Conservation (phyloP, 441 rosid genomes). For the Jatropha multifida region DNA sequence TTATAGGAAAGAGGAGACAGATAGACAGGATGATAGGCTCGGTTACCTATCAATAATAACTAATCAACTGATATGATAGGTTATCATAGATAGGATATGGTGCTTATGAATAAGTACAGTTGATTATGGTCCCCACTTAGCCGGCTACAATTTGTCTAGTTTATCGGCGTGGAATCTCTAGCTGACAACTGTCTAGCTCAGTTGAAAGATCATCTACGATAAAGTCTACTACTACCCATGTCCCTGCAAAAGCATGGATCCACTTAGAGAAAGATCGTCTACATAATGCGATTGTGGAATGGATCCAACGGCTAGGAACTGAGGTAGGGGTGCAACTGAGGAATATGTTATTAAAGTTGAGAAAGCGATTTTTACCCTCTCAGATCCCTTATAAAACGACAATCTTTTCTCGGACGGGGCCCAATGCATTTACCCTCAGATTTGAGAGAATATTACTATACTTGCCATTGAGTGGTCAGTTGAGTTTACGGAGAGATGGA, state of each 20-base stretch:
- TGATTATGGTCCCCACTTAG: constrained; percentile 36
- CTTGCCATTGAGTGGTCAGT: constrained; percentile 36
- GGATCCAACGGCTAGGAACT: constrained; percentile 31
- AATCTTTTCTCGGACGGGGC: constrained; percentile 36
- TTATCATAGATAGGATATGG: rapidly evolving
- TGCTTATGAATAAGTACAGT: constrained; percentile 30
- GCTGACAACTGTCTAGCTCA: constrained; percentile 53
- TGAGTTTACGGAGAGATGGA: constrained; percentile 18
- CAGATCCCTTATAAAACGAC: constrained; percentile 52
- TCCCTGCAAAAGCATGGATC: not conserved
- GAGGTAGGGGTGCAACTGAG: constrained; percentile 8
- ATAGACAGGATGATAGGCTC: constrained; percentile 33
- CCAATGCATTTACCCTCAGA: constrained; percentile 28
- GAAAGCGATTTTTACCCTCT: constrained; percentile 33
- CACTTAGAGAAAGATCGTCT: not conserved
- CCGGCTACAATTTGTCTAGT: constrained; percentile 67
- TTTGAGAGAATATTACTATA: constrained; percentile 35
- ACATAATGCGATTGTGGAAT: not conserved
- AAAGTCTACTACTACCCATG: not conserved
- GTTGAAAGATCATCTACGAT: constrained; percentile 15
- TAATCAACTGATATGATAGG: not conserved
- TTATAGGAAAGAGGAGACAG: constrained; percentile 58
- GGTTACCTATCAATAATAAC: rapidly evolving
- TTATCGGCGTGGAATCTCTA: constrained; percentile 75
- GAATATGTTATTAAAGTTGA: not conserved